Conservation (phyloP, 495 filamentous ascomycete species). For the Aspergillus bridgeri region DNA sequence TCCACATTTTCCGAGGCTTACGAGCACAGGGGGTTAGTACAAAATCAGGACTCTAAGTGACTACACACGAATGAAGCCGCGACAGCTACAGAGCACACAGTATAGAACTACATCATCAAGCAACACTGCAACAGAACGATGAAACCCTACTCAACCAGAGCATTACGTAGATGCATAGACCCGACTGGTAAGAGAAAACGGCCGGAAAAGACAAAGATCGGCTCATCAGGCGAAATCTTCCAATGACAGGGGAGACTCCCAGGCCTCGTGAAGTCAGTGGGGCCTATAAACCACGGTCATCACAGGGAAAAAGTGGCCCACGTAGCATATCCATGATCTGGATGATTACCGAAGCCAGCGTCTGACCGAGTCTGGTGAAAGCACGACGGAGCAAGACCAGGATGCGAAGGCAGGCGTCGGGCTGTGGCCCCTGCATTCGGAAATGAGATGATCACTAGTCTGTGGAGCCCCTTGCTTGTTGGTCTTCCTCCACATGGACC, state of each 20-base stretch:
- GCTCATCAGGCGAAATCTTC: not conserved
- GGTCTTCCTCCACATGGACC: slow-evolving; percentile 7
- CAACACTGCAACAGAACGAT: not conserved
- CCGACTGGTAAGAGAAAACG: not conserved
- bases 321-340: not conserved
- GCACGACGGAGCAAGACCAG: not conserved
- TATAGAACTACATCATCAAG: not conserved
- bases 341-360: not conserved
- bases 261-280: not conserved
- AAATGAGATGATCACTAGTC: slow-evolving; percentile 13
- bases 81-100: not conserved
- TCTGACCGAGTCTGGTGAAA: not conserved
- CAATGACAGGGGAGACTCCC: too few relatives aligned
- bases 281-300: not conserved
- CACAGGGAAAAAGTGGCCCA: not conserved
- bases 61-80: too few relatives aligned
- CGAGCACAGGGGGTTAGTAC: too few relatives aligned
- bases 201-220: not conserved
- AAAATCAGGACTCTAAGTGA: too few relatives aligned
- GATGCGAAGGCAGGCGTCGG: not conserved
- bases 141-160: not conserved
- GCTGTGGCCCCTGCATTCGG: slow-evolving; percentile 11
- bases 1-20: not conserved
- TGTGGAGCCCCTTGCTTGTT: slow-evolving; percentile 12
- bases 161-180: not conserved